These are phyloP conservation scores for Aspergillus ochraceoroseus DNA, from an alignment of 2,329 filamentous ascomycete genomes.

Conservation along the genomic window DNA sequence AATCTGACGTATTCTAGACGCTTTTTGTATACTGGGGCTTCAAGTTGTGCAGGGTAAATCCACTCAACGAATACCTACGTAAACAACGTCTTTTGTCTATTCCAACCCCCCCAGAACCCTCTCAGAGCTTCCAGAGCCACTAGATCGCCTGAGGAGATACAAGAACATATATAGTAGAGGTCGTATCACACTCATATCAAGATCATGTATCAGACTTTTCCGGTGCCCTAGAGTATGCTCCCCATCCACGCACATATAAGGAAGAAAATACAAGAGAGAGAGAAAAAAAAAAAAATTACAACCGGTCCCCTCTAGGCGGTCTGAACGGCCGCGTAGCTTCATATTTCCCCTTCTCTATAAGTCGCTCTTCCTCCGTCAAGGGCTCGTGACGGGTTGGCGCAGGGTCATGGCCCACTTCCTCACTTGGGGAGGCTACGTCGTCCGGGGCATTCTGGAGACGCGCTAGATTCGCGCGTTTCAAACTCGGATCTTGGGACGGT, in stretches of 20 bases:
- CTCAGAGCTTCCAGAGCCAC: too few species aligned
- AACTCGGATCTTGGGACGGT: conserved; percentile 27
- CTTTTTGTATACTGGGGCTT: too few species aligned
- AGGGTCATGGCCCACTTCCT: conserved; percentile 71
- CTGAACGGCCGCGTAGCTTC: conserved; percentile 71
- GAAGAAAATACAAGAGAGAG: too few species aligned
- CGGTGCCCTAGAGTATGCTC: too few species aligned
- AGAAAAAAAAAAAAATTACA: conserved; percentile 42
- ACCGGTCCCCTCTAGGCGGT: conserved; percentile 79
- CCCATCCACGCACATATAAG: too few species aligned
- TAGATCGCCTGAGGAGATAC: too few species aligned
- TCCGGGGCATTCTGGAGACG: conserved; percentile 29
- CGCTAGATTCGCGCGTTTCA: conserved; percentile 35
- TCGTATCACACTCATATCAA: background rate
- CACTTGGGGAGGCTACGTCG: conserved; percentile 62
- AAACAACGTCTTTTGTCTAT: too few species aligned
- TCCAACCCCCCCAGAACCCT: too few species aligned
- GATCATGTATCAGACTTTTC: too few species aligned
- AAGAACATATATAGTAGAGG: conserved; percentile 10
- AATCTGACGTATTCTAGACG: too few species aligned
- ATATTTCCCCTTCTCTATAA: conserved; percentile 81
- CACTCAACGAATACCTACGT: too few species aligned
- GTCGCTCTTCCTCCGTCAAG: conserved; percentile 61
- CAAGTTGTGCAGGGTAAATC: too few species aligned
- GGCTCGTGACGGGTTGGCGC: conserved; percentile 79